Conservation (phyloP, 495 filamentous ascomycete genomes). For the Gamarada debralockiae region DNA sequence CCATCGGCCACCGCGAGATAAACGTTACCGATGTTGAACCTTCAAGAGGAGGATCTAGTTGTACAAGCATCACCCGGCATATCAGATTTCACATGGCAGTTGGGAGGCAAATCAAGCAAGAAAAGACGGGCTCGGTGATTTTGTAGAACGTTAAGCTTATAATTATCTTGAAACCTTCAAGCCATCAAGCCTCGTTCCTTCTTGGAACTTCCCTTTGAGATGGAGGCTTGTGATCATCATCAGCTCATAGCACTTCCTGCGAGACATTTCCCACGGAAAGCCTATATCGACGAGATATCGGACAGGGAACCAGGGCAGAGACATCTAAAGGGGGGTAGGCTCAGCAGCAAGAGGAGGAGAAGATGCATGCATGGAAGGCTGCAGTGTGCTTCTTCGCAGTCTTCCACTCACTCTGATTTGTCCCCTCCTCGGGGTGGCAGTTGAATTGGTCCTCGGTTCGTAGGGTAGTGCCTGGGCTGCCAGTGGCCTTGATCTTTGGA, state of each 20-base stretch:
- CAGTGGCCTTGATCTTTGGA: background rate
- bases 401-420: slow-evolving; percentile 13
- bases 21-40: too few species aligned
- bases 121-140: slow-evolving; percentile 12
- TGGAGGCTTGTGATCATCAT: slow-evolving; percentile 12
- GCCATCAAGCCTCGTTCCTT: slow-evolving; percentile 8
- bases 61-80: background rate
- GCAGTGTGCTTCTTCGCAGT: slow-evolving; percentile 20
- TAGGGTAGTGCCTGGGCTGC: background rate
- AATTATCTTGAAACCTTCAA: background rate
- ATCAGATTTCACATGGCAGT: background rate
- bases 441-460: slow-evolving; percentile 1
- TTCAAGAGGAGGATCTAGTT: background rate
- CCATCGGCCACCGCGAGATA: too few species aligned
- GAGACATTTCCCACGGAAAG: background rate
- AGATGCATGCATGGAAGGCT: slow-evolving; percentile 22
- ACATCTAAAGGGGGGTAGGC: background rate
- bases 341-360: background rate
- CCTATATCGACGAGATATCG: too few species aligned
- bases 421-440: background rate
- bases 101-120: too few species aligned
- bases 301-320: too few species aligned
- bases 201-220: slow-evolving; percentile 5
- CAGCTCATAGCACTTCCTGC: background rate
- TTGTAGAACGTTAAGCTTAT: slow-evolving; percentile 12